A percentile compares a stretch with the other conserved stretches of the same genome.
Evolutionary conservation across 495 filamentous ascomycete genomes (phyloP).

Genomic region (Neurospora tetrasperma): DNA sequence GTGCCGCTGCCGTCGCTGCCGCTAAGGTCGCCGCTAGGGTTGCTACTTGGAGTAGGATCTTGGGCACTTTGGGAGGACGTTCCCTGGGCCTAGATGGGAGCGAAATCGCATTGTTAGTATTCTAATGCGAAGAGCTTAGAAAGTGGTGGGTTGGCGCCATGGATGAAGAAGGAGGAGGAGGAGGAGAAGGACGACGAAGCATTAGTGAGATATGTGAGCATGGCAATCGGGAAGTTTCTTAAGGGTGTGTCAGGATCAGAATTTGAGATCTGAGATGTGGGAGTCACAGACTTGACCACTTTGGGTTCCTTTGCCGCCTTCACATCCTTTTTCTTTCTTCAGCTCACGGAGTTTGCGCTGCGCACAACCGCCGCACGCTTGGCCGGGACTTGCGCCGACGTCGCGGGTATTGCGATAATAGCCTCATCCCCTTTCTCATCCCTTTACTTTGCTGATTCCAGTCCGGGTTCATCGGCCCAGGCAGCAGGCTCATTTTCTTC

Average conservation of each 20-base stretch:
- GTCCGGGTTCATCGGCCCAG: background rate
- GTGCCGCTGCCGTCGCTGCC: background rate
- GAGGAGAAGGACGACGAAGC: conserved; percentile 10
- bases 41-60: background rate
- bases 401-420: conserved; percentile 15
- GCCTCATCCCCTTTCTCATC: background rate
- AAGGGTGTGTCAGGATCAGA: conserved; percentile 14
- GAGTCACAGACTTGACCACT: conserved; percentile 22
- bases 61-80: background rate
- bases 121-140: background rate
- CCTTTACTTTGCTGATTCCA: conserved; percentile 18
- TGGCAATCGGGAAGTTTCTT: background rate
- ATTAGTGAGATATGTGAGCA: conserved; percentile 18
- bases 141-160: conserved; percentile 11
- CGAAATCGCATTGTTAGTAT: background rate
- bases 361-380: conserved; percentile 12
- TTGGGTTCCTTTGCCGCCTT: conserved; percentile 3
- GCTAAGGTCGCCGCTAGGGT: background rate
- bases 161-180: conserved; percentile 3
- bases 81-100: background rate
- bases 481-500: conserved; percentile 19
- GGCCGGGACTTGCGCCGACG: conserved; percentile 15
- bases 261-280: conserved; percentile 9
- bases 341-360: conserved; percentile 11
- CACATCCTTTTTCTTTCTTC: conserved; percentile 7